Evolutionary conservation across 73 alveolate genomes (phyloP).

Genomic region (Uronychia setigera): DNA sequence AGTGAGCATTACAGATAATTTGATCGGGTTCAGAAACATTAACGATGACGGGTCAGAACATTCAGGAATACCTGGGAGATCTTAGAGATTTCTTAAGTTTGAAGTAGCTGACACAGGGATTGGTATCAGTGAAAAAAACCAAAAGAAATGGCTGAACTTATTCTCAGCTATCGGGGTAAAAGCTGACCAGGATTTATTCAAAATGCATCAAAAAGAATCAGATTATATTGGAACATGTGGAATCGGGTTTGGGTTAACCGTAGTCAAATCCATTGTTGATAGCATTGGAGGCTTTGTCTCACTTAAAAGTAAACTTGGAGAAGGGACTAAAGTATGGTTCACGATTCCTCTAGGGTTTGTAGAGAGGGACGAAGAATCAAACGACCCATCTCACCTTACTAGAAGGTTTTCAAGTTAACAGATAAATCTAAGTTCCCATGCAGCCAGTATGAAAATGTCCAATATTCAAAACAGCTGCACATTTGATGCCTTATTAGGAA

Average conservation of each 20-base stretch:
- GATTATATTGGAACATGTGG: not conserved
- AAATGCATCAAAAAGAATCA: not conserved
- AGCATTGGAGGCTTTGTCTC: not conserved
- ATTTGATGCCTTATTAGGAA: no score
- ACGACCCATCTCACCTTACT: no score
- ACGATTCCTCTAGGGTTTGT: not conserved
- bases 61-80: not conserved
- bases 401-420: no score
- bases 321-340: not conserved
- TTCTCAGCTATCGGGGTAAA: not conserved
- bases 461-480: no score
- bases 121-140: not conserved
- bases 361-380: not conserved
- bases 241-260: not conserved
- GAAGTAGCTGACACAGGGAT: not conserved
- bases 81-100: no score
- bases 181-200: not conserved
- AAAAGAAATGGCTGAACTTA: not conserved
- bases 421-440: no score
- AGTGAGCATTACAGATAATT: not conserved
- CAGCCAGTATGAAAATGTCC: no score
- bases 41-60: not conserved
- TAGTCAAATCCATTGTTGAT: not conserved
- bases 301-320: not conserved
- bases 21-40: not conserved